Percentiles rank a stretch among this genome's conserved stretches.
phyloP scores from a whole-genome alignment of 768 basidiomycete genomes.

The Termitomyces sp. region DNA sequence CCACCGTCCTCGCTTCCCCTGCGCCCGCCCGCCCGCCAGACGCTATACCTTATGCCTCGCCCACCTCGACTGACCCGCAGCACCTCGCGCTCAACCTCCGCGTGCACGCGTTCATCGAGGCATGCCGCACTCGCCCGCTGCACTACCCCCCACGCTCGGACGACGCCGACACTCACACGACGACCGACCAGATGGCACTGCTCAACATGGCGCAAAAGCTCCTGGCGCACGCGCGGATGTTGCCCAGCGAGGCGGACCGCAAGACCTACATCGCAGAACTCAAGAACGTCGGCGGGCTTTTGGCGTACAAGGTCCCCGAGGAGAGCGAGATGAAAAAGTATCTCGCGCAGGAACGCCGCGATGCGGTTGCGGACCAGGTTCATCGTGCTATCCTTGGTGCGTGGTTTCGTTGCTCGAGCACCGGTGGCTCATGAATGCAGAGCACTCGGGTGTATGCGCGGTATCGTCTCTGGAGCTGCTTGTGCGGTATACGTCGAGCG shows the following conservation, averaged over 20 bases:
- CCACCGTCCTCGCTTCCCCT: slow-evolving; percentile 39
- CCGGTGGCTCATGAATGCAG: no score
- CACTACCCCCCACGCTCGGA: slow-evolving; percentile 26
- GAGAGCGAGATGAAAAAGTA: slow-evolving; percentile 72
- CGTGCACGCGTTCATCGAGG: slow-evolving; percentile 84
- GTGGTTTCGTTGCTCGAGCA: no score
- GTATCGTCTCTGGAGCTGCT: slow-evolving; percentile 60
- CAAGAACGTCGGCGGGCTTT: slow-evolving; percentile 63
- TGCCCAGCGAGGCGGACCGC: slow-evolving; percentile 52
- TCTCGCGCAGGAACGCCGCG: slow-evolving; percentile 69
- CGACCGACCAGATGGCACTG: slow-evolving; percentile 33
- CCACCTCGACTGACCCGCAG: slow-evolving; percentile 64
- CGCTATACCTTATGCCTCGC: slow-evolving; percentile 42
- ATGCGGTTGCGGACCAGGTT: slow-evolving; percentile 82
- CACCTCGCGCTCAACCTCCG: slow-evolving; percentile 82
- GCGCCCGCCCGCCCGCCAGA: slow-evolving; percentile 31
- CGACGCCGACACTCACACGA: slow-evolving; percentile 3
- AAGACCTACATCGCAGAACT: slow-evolving; percentile 65
- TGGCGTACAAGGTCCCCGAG: slow-evolving; percentile 83
- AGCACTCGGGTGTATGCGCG: slow-evolving; percentile 41
- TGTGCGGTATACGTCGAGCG: slow-evolving; percentile 56
- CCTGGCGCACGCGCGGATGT: slow-evolving; percentile 50
- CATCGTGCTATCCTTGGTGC: slow-evolving; percentile 80
- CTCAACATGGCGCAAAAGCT: slow-evolving; percentile 62
- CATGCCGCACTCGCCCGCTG: slow-evolving; percentile 69